phyloP scores from a whole-genome alignment of 1,139 yeast species.

The Pichia sp. region DNA sequence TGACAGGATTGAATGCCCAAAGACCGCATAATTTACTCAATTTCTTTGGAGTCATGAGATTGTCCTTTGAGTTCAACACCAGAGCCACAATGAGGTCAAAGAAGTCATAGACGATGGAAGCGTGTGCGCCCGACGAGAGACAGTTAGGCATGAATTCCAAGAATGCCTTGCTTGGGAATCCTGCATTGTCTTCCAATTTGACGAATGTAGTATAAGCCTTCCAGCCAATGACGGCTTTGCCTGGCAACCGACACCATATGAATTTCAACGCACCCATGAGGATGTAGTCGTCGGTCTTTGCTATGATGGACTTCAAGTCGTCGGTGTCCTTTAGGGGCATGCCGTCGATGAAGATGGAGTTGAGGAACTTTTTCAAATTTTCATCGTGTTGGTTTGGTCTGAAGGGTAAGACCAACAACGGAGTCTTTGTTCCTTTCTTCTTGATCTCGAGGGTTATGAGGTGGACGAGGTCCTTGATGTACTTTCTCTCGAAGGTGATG shows the following conservation, averaged over 20 bases:
- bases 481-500: conserved; percentile 57
- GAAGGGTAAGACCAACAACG: conserved; percentile 67
- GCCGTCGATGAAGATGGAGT: conserved; percentile 49
- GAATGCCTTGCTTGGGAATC: conserved; percentile 71
- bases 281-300: conserved; percentile 60
- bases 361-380: conserved; percentile 52
- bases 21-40: conserved; percentile 79
- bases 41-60: conserved; percentile 77
- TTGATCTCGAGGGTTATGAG: conserved; percentile 65
- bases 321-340: conserved; percentile 39
- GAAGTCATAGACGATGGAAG: conserved; percentile 84
- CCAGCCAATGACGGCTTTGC: conserved; percentile 84
- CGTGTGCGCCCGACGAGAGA: conserved; percentile 81
- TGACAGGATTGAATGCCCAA: conserved; percentile 68
- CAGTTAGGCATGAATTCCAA: conserved; percentile 81
- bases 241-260: conserved; percentile 84
- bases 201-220: conserved; percentile 72
- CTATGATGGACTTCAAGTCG: conserved; percentile 38
- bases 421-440: conserved; percentile 53
- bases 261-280: conserved; percentile 73
- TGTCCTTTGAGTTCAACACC: conserved; percentile 78
- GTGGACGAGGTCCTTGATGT: conserved; percentile 63
- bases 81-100: conserved; percentile 78
- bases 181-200: conserved; percentile 59
- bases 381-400: conserved; percentile 60